Evolutionary conservation across 108 stramenopile species (phyloP).

Genomic region (Cyclotella kingstonii): DNA sequence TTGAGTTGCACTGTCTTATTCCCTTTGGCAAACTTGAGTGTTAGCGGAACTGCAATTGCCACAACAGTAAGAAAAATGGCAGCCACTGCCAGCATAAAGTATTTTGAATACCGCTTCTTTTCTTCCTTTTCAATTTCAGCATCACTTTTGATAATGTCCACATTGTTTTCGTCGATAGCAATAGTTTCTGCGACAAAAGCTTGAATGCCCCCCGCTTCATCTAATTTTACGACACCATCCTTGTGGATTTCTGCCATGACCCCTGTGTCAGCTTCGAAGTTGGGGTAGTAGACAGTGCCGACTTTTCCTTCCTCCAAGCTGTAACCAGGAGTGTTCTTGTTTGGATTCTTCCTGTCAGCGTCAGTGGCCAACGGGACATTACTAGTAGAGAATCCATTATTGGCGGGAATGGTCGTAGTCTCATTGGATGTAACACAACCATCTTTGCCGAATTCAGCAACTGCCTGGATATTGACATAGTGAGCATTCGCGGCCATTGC

Average conservation of each 20-base stretch:
- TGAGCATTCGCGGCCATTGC: no score
- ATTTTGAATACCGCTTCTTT: constrained; percentile 23
- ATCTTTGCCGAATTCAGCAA: no score
- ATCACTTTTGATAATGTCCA: constrained; percentile 30
- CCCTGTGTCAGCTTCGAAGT: constrained; percentile 24
- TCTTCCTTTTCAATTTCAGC: constrained; percentile 40
- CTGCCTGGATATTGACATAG: no score
- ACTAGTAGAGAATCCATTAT: no score
- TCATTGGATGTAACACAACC: no score
- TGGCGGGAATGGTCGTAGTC: no score
- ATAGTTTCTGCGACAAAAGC: constrained; percentile 41
- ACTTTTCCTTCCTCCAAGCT: not conserved
- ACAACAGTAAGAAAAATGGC: constrained; percentile 11
- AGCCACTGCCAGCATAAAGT: constrained; percentile 12
- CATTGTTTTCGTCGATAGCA: constrained; percentile 23
- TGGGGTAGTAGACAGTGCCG: constrained; percentile 16
- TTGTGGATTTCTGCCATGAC: constrained; percentile 31
- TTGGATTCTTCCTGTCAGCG: not conserved
- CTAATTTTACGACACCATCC: constrained; percentile 15
- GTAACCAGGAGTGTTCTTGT: not conserved
- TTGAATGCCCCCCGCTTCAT: constrained; percentile 35
- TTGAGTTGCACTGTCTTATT: not conserved
- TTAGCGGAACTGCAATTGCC: constrained; percentile 24
- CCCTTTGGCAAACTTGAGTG: constrained; percentile 23
- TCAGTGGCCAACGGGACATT: no score